Base-by-base conservation (phyloP, 2,329 filamentous ascomycete genomes). In the Microsporum audouinii region DNA sequence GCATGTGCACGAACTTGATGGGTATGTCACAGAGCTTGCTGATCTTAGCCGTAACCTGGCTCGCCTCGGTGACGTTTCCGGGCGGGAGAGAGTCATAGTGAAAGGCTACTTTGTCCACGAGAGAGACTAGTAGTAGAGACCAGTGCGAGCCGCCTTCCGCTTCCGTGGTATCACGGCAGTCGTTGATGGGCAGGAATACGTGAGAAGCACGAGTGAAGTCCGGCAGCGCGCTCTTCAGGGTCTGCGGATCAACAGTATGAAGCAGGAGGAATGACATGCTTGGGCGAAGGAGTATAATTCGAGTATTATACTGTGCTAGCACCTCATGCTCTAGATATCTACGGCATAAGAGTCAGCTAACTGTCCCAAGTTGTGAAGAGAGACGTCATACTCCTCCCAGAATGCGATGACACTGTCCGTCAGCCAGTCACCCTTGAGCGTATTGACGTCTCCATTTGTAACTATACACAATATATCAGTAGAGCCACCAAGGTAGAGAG, bases 361-460 rank as follows among this genome's bases (percentile, higher is more conserved):
- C 65, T 60, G 31, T 10, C 59, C 59, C 17, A 58, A 53, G 47
- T 23, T 41, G 61, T 57, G 39, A 57, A 36, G 43, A 51, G 27
- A 27, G 23, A 29, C 33, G 12, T 34, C 78, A 68, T 85, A 95
- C 82, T 97, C 92, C 81, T 97, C 89, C 92, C 94, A 99, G 72
- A 99, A 97, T 58, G 90, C 87, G 66, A 99, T 66, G 79, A 91
- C 89, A 78, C 96, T 96, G 73, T 99, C 94, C 49, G 92, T 96
- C 59, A 99, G 80, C 94, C 94, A 99, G 79, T 96, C 94, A 74
- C 88, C 81, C 75, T 88, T 90, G 62, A 99, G 83, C 14, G 88
- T 87, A 72, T 91, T 88, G 67, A 97, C 84, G 74, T 99, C 94
- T 72, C 94, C 89, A 71, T 86, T 84, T 58, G 89, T 96, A 67